A percentile compares a stretch with the other conserved stretches of the same genome.
Evolutionary conservation across 352 stramenopile species (phyloP).

Genomic region (Halophytophthora batemanensis): DNA sequence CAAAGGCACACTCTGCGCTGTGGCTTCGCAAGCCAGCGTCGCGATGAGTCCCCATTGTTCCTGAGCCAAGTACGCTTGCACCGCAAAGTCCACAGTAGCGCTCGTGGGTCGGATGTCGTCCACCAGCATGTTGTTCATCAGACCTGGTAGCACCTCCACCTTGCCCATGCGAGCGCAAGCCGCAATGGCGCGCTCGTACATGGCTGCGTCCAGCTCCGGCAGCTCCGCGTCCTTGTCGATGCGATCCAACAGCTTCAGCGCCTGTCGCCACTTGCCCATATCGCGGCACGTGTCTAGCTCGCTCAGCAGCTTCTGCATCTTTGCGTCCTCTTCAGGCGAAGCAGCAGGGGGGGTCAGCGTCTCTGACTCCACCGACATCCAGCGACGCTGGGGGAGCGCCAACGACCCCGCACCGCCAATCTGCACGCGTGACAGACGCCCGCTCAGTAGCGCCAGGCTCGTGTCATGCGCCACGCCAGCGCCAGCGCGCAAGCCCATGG

Average conservation of each 20-base stretch:
- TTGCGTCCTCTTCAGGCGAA: slow-evolving; percentile 13
- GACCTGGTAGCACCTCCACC: slow-evolving; percentile 65
- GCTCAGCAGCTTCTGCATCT: slow-evolving; percentile 25
- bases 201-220: slow-evolving; percentile 49
- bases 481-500: not conserved
- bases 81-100: slow-evolving; percentile 74
- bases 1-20: slow-evolving; percentile 43
- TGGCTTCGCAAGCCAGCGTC: slow-evolving; percentile 38
- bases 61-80: slow-evolving; percentile 73
- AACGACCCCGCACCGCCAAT: not conserved
- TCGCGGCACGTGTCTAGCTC: slow-evolving; percentile 54
- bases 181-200: slow-evolving; percentile 82
- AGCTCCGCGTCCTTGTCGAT: slow-evolving; percentile 57
- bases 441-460: slow-evolving; percentile 15
- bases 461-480: slow-evolving; percentile 3
- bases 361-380: slow-evolving; percentile 17
- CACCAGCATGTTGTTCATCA: slow-evolving; percentile 78
- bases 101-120: slow-evolving; percentile 61
- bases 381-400: slow-evolving; percentile 11
- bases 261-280: slow-evolving; percentile 67
- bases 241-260: slow-evolving; percentile 68
- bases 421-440: slow-evolving; percentile 12
- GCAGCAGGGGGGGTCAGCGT: too few species aligned
- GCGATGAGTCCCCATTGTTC: slow-evolving; percentile 66
- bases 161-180: slow-evolving; percentile 79